These are phyloP conservation scores for Aspergillus saccharolyticus DNA, from an alignment of 495 filamentous ascomycete species.

Conservation along the genomic window DNA sequence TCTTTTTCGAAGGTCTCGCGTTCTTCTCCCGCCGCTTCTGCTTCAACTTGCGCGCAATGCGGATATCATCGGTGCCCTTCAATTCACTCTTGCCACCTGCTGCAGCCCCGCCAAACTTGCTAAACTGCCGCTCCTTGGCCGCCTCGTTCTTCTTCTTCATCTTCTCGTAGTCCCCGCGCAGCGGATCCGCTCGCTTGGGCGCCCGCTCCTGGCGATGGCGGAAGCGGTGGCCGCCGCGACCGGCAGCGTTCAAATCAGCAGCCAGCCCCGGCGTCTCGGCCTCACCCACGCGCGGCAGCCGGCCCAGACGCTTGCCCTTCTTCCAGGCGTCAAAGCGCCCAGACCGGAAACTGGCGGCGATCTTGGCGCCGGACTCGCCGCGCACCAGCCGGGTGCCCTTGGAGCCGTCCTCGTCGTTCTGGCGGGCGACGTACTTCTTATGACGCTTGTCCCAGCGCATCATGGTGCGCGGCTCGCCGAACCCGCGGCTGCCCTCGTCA, in stretches of 20 bases:
- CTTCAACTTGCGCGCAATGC: slow-evolving; percentile 69
- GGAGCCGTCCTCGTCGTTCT: slow-evolving; percentile 92
- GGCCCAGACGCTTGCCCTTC: slow-evolving; percentile 71
- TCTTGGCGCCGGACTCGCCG: slow-evolving; percentile 92
- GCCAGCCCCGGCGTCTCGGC: slow-evolving; percentile 51
- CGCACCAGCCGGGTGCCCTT: slow-evolving; percentile 77
- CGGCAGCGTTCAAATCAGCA: slow-evolving; percentile 24
- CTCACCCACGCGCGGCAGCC: slow-evolving; percentile 77
- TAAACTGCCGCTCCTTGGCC: slow-evolving; percentile 63
- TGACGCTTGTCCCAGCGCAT: slow-evolving; percentile 96
- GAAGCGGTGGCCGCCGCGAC: slow-evolving; percentile 47
- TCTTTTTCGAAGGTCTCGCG: slow-evolving; percentile 71
- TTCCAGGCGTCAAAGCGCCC: slow-evolving; percentile 92
- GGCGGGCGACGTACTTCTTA: slow-evolving; percentile 85
- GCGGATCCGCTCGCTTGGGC: slow-evolving; percentile 89
- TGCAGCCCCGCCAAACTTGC: slow-evolving; percentile 37
- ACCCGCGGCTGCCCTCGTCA: slow-evolving; percentile 73
- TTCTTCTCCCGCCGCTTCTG: slow-evolving; percentile 83
- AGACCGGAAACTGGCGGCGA: slow-evolving; percentile 85
- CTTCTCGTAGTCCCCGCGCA: slow-evolving; percentile 79
- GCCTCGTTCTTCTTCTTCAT: slow-evolving; percentile 86
- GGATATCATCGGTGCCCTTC: slow-evolving; percentile 75
- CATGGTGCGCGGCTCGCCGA: slow-evolving; percentile 65
- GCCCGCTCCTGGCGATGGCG: slow-evolving; percentile 79
- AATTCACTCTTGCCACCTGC: slow-evolving; percentile 76